Conservation (phyloP, 345 rosid genomes). For the Citrus inodora region DNA sequence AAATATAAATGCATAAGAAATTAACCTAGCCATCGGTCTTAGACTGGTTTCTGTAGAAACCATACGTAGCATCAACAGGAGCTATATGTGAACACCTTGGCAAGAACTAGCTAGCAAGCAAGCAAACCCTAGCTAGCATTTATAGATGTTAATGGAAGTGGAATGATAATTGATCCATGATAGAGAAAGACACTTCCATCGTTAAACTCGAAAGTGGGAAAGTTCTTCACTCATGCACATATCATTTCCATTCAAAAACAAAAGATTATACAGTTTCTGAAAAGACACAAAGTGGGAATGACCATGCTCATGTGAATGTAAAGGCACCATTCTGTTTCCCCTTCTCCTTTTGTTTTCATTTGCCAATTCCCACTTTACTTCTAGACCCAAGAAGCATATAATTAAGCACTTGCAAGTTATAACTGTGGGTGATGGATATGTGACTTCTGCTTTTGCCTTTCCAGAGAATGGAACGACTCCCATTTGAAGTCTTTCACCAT, state of each 20-base stretch:
- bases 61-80: background rate
- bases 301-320: conserved; percentile 16
- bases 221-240: conserved; percentile 24
- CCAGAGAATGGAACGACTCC: conserved; percentile 9
- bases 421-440: conserved; percentile 24
- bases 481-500: conserved; percentile 15
- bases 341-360: conserved; percentile 2
- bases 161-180: conserved; percentile 36
- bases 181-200: conserved; percentile 58
- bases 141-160: conserved; percentile 8
- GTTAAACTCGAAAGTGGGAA: conserved; percentile 46
- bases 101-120: background rate
- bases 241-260: conserved; percentile 16
- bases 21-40: background rate
- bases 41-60: background rate
- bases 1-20: background rate
- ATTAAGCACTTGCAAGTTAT: conserved; percentile 9
- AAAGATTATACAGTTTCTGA: conserved; percentile 23
- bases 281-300: conserved; percentile 36
- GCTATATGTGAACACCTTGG: conserved; percentile 5
- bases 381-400: conserved; percentile 34
- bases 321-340: conserved; percentile 30
- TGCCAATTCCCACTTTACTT: conserved; percentile 21
- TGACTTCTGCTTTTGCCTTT: conserved; percentile 10
- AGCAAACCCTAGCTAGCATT: conserved; percentile 4